phyloP scores from a whole-genome alignment of 2,329 filamentous ascomycete species.

The Curvularia verruculosa region DNA sequence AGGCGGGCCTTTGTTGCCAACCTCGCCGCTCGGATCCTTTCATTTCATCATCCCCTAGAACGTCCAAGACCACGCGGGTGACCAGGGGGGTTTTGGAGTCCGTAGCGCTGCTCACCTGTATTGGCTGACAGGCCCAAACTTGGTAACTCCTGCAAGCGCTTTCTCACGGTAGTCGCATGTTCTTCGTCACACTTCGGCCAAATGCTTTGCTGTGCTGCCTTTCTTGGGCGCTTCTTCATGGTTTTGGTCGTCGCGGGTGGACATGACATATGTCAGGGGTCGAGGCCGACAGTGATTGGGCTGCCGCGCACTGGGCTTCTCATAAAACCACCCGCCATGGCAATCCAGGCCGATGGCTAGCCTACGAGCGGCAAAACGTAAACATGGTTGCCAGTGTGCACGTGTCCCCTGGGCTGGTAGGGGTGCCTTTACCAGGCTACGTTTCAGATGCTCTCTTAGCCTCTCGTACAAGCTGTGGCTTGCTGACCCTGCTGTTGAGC shows the following conservation, averaged over 20 bases:
- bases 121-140: constrained; percentile 18
- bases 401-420: constrained; percentile 18
- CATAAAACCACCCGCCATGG: constrained; percentile 26
- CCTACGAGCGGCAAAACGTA: constrained; percentile 16
- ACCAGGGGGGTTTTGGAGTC: constrained; percentile 22
- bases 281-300: constrained; percentile 25
- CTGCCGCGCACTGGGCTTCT: constrained; percentile 30
- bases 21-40: constrained; percentile 32
- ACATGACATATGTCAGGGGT: constrained; percentile 31
- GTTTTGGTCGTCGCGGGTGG: constrained; percentile 22
- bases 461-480: constrained; percentile 19
- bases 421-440: constrained; percentile 18
- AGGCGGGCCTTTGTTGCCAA: constrained; percentile 24
- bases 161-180: constrained; percentile 43
- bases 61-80: constrained; percentile 7
- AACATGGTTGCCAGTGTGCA: constrained; percentile 8
- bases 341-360: constrained; percentile 25
- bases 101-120: constrained; percentile 11
- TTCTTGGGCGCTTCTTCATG: constrained; percentile 24
- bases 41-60: constrained; percentile 27
- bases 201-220: constrained; percentile 6
- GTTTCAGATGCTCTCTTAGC: constrained; percentile 32
- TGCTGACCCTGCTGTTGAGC: constrained; percentile 9
- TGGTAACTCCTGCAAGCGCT: constrained; percentile 48
- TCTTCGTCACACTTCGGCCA: constrained; percentile 7